phyloP scores from a whole-genome alignment of 352 stramenopile species.

The Phytophthora cajani region DNA sequence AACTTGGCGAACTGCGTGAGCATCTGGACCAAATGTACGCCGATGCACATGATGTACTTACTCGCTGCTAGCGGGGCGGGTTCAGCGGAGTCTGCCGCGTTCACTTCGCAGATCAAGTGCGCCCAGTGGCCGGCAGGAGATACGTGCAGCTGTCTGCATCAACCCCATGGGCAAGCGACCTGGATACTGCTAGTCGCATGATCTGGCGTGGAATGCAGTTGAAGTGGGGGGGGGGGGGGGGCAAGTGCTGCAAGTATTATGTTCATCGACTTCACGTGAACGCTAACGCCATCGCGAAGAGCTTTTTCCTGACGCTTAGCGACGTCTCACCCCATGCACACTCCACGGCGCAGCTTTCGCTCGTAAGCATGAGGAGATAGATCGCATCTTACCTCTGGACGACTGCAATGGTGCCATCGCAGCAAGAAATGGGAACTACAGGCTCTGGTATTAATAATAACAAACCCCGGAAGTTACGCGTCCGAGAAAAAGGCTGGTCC shows the following conservation, averaged over 20 bases:
- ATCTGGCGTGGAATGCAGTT: conserved; percentile 30
- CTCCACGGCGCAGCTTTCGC: conserved; percentile 22
- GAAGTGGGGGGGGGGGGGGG: not conserved
- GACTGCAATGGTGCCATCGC: conserved; percentile 21
- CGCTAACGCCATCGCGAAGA: conserved; percentile 27
- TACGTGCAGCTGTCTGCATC: conserved; percentile 21
- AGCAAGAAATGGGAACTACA: not conserved
- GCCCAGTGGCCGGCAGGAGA: conserved; percentile 6
- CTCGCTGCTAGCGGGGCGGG: conserved; percentile 4
- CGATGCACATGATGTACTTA: conserved; percentile 15
- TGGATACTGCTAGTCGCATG: conserved; percentile 25
- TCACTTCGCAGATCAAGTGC: conserved; percentile 26
- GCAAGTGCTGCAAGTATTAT: conserved; percentile 17
- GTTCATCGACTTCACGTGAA: conserved; percentile 27
- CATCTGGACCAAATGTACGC: conserved; percentile 28
- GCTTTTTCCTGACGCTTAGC: conserved; percentile 21
- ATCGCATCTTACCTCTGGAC: conserved; percentile 32
- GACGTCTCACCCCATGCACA: conserved; percentile 2
- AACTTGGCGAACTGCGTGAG: conserved; percentile 23
- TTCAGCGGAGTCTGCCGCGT: conserved; percentile 1
- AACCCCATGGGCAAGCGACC: conserved; percentile 12
- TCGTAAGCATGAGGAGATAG: conserved; percentile 22
- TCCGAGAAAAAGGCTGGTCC: conserved; percentile 28
- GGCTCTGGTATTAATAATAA: not conserved
- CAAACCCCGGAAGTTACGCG: conserved; percentile 13